Evolutionary conservation across 2,329 filamentous ascomycete genomes (phyloP), one percentile per base, ranked within the genome.

Genomic region (Sclerotiophoma versabilis): DNA sequence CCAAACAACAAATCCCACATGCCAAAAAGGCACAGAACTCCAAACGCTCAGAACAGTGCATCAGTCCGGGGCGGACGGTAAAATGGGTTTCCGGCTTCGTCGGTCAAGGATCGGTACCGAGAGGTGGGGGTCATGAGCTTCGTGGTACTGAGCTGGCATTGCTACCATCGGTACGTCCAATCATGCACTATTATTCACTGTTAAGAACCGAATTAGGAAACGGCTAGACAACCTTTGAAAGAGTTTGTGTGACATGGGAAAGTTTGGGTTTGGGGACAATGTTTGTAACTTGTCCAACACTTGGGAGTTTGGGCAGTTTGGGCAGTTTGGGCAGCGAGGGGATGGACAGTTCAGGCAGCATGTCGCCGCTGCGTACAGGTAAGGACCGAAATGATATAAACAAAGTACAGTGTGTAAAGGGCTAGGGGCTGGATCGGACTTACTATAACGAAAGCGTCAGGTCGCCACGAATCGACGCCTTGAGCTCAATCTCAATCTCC

Each of bases 381-480:
- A 49, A 44, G 30, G 34, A 30, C 36, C 30, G 34, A 39, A 27
- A 38, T 39, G 42, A 34, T 39, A 34, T 39, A 38, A 3, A 45
- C 6, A 19, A 43, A 51, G 36, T 20, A 20, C 8, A 27, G 3
- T 33, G 17, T 32, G 23, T 10, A 11, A 30, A 27, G 25, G 12
- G 19, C 20, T n/a, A 22, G 20, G 4, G 23, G 26, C 14, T 4
- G 37, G 32, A 36, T 47, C 26, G 27, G 26, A 87, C 85, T 80
- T 83, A 91, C 89, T 89, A 85, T 69, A 95, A 81, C 60, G 87
- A 88, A 61, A 95, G 76, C 27, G 90, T 92, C 60, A 96, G 77
- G 77, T 96, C 92, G 69, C 92, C 92, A 66, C 92, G 87, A 62
- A 95, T 92, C 75, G 88, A 88, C 17, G 91, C 91, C 81, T 95